phyloP scores from a whole-genome alignment of 306 rosid species.

The Citrullus colocynthis region DNA sequence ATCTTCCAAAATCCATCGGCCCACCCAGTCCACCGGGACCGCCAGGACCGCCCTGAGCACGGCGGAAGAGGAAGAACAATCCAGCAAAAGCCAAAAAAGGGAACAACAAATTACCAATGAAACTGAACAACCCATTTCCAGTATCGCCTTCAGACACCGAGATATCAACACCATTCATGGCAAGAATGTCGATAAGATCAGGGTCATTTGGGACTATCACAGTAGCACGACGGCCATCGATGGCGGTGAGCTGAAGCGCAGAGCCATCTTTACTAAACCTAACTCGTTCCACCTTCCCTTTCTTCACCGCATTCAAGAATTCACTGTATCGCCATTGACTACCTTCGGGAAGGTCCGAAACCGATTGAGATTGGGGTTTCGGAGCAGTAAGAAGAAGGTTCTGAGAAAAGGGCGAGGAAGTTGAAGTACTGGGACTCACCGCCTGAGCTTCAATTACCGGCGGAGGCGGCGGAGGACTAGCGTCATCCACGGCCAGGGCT shows the following conservation, averaged over 20 bases:
- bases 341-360: conserved; percentile 82
- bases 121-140: conserved; percentile 54
- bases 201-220: conserved; percentile 93
- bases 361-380: conserved; percentile 42
- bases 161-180: conserved; percentile 92
- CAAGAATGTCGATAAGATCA: conserved; percentile 85
- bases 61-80: conserved; percentile 68
- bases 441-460: conserved; percentile 51
- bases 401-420: conserved; percentile 56
- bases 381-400: conserved; percentile 65
- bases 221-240: conserved; percentile 81
- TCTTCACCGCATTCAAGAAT: conserved; percentile 81
- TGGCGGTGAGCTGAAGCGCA: conserved; percentile 74
- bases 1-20: conserved; percentile 89
- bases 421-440: conserved; percentile 17
- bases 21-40: conserved; percentile 94
- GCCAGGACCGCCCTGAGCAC: conserved; percentile 81
- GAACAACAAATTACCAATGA: conserved; percentile 69
- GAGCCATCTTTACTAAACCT: conserved; percentile 90
- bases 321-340: conserved; percentile 93
- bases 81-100: conserved; percentile 90
- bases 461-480: conserved; percentile 25
- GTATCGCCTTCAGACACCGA: conserved; percentile 83
- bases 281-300: conserved; percentile 89
- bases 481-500: conserved; percentile 44